Evolutionary conservation across 306 rosid genomes (phyloP).

Genomic region (Rubus idaeus): DNA sequence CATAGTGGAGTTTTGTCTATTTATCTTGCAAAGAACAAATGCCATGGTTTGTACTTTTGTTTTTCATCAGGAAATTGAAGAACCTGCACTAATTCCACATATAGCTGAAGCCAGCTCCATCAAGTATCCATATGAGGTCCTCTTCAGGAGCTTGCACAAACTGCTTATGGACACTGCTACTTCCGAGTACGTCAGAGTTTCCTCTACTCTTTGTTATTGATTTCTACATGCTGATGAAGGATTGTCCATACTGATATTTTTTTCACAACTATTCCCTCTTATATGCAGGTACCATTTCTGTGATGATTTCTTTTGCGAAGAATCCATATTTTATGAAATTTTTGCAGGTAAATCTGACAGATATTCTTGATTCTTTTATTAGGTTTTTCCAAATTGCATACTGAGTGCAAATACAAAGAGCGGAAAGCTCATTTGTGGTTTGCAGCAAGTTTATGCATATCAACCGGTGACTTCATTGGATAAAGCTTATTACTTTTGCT

Average conservation of each 20-base stretch:
- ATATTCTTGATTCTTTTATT: constrained; percentile 9
- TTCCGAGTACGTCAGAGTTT: constrained; percentile 67
- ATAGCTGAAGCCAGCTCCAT: constrained; percentile 84
- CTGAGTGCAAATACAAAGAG: background rate
- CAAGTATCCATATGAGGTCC: constrained; percentile 84
- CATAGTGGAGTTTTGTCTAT: background rate
- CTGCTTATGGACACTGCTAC: constrained; percentile 91
- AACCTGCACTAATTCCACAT: constrained; percentile 88
- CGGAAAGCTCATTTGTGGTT: constrained; percentile 5
- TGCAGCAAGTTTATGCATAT: background rate
- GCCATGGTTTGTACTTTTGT: constrained; percentile 21
- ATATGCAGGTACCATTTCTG: constrained; percentile 75
- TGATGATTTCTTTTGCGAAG: constrained; percentile 77
- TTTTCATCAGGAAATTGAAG: constrained; percentile 68
- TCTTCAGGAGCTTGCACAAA: constrained; percentile 90
- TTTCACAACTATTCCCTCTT: constrained; percentile 25
- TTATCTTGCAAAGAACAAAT: background rate
- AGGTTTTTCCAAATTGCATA: background rate
- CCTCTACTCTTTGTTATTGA: constrained; percentile 25
- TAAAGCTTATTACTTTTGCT: background rate
- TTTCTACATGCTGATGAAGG: constrained; percentile 17
- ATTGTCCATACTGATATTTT: constrained; percentile 9
- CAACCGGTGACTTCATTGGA: constrained; percentile 17
- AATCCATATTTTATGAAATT: constrained; percentile 67
- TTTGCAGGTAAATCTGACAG: constrained; percentile 56